Conservation (phyloP, 345 rosid genomes). For the Pugionium cornutum region DNA sequence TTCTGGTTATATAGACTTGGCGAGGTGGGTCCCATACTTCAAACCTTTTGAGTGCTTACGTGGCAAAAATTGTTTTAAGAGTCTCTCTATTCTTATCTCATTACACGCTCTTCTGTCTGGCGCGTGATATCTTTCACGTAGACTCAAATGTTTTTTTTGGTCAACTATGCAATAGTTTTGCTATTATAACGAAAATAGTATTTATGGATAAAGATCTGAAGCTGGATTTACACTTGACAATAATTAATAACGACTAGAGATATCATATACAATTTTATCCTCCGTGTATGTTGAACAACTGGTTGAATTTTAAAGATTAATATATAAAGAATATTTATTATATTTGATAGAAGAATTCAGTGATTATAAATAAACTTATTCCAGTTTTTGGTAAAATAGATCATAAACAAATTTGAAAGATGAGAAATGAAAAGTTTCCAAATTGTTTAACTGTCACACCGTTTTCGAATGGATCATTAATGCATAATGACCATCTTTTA, state of each 20-base stretch:
- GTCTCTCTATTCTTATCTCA: constrained; percentile 24
- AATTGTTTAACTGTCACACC: too few species aligned
- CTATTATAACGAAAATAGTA: neutral
- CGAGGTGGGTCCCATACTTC: constrained; percentile 24
- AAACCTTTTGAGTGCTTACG: constrained; percentile 11
- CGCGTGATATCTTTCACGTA: constrained; percentile 6
- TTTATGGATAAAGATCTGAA: constrained; percentile 11
- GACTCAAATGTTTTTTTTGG: neutral
- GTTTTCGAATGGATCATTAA: too few species aligned
- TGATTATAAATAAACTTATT: too few species aligned
- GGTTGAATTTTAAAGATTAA: too few species aligned
- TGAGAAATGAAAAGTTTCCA: too few species aligned
- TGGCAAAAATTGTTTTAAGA: constrained; percentile 22
- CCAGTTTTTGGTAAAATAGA: too few species aligned
- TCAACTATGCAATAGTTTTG: neutral
- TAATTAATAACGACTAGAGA: neutral
- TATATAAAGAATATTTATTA: too few species aligned
- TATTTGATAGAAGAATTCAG: too few species aligned
- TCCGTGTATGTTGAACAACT: too few species aligned
- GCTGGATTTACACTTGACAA: constrained; percentile 4
- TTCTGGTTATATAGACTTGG: constrained; percentile 12
- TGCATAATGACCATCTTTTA: too few species aligned
- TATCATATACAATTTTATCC: neutral
- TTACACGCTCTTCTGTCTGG: constrained; percentile 18
- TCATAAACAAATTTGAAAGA: too few species aligned